Percentiles rank a stretch among this genome's conserved stretches.
These are phyloP conservation scores for Pelargonium nanum DNA, from an alignment of 345 rosid species.

Conservation along the genomic window DNA sequence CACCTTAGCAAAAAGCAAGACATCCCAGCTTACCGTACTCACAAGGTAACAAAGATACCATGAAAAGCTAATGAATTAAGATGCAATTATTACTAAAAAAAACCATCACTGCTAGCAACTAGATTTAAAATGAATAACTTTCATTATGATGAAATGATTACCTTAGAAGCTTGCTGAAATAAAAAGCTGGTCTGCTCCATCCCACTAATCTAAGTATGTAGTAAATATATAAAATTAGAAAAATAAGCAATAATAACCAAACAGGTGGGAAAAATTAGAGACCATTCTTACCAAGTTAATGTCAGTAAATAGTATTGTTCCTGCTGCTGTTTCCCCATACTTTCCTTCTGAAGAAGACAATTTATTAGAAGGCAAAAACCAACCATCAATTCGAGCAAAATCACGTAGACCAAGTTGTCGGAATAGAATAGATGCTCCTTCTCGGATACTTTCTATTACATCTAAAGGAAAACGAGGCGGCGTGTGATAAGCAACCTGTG, in stretches of 20 bases:
- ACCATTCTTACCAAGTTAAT: conserved; percentile 66
- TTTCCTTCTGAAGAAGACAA: conserved; percentile 33
- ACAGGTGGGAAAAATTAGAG: conserved; percentile 4
- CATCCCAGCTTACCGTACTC: background rate
- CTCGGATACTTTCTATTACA: conserved; percentile 56
- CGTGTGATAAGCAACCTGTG: conserved; percentile 88
- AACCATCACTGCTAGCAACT: background rate
- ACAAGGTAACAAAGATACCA: background rate
- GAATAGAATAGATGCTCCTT: conserved; percentile 77
- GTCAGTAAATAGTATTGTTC: conserved; percentile 61
- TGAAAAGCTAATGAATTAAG: background rate
- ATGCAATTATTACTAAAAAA: background rate
- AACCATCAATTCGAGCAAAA: conserved; percentile 94
- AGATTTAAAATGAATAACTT: conserved; percentile 1
- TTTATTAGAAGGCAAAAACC: conserved; percentile 61
- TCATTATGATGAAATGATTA: conserved; percentile 14
- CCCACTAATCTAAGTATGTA: conserved; percentile 72
- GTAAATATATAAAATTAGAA: conserved; percentile 10
- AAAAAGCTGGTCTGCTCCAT: conserved; percentile 98
- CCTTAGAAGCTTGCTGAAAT: conserved; percentile 98
- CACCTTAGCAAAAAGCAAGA: background rate
- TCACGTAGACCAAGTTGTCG: conserved; percentile 63
- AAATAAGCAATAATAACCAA: conserved; percentile 1
- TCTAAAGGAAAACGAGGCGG: conserved; percentile 87
- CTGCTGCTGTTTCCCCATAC: conserved; percentile 33